phyloP scores from a whole-genome alignment of 768 basidiomycete species.

The Saitozyma podzolica region DNA sequence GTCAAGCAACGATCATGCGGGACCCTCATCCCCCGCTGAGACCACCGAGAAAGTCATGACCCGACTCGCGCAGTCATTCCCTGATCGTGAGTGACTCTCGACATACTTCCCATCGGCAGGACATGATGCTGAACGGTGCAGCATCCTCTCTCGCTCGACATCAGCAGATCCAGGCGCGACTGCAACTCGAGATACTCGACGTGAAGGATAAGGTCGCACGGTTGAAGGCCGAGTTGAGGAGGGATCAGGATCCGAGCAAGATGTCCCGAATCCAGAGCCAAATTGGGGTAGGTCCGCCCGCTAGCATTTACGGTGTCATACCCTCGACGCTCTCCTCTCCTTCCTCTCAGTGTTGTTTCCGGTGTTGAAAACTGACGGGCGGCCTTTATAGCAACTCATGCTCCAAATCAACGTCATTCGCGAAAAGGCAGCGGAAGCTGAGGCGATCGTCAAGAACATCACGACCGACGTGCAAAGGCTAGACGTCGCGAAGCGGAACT shows the following conservation, averaged over 20 bases:
- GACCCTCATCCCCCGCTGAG: background rate
- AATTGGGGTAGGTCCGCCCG: slow-evolving; percentile 69
- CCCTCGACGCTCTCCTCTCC: background rate
- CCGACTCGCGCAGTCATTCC: slow-evolving; percentile 29
- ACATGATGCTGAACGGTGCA: slow-evolving; percentile 48
- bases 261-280: slow-evolving; percentile 93
- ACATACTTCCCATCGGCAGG: background rate
- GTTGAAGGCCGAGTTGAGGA: slow-evolving; percentile 67
- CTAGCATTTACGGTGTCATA: too few relatives aligned
- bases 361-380: slow-evolving; percentile 8
- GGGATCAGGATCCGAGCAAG: slow-evolving; percentile 79
- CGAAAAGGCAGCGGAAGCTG: slow-evolving; percentile 95
- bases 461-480: slow-evolving; percentile 95
- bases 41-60: slow-evolving; percentile 27
- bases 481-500: slow-evolving; percentile 89
- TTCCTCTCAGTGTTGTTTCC: background rate
- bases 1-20: too few relatives aligned
- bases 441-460: slow-evolving; percentile 90
- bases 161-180: slow-evolving; percentile 66
- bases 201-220: slow-evolving; percentile 71
- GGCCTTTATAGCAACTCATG: slow-evolving; percentile 70
- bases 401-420: slow-evolving; percentile 94
- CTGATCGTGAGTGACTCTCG: slow-evolving; percentile 30
- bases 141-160: slow-evolving; percentile 75
- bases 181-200: slow-evolving; percentile 68